Conservation (phyloP, 2,329 filamentous ascomycete genomes). For the Capronia coronata region DNA sequence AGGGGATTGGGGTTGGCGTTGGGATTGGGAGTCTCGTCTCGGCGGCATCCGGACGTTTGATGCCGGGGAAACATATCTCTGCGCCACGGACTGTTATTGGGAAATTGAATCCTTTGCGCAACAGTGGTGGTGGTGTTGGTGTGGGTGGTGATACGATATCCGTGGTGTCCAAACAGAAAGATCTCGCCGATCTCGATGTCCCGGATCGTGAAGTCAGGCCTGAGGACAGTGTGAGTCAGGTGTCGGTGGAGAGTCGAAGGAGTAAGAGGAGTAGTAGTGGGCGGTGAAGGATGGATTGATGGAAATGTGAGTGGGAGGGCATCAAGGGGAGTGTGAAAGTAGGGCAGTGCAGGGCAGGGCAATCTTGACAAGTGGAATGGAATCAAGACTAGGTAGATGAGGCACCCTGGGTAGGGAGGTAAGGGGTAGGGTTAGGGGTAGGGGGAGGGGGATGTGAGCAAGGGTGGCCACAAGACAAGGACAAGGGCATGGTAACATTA, state of each 20-base stretch:
- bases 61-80: slow-evolving; percentile 4
- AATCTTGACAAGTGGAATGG: too few relatives aligned
- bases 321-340: background rate
- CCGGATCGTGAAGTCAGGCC: slow-evolving; percentile 24
- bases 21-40: slow-evolving; percentile 15
- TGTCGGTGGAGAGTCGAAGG: slow-evolving; percentile 16
- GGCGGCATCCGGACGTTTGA: slow-evolving; percentile 11
- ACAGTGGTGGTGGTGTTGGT: background rate
- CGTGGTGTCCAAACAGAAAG: slow-evolving; percentile 25
- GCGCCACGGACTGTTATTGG: slow-evolving; percentile 24
- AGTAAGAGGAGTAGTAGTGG: slow-evolving; percentile 8
- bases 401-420: too few relatives aligned
- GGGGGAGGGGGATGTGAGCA: too few relatives aligned
- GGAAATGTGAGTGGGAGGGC: background rate
- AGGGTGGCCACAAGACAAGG: too few relatives aligned
- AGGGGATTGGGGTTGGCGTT: background rate
- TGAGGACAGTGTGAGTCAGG: slow-evolving; percentile 28
- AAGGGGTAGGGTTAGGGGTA: too few relatives aligned
- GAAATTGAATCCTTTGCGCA: slow-evolving; percentile 15
- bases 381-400: too few relatives aligned
- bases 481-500: too few relatives aligned
- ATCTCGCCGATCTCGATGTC: slow-evolving; percentile 19
- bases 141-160: background rate
- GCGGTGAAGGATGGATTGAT: background rate
- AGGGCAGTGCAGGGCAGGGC: background rate